These are phyloP conservation scores for Obba rivulosa DNA, from an alignment of 768 basidiomycete species.

Conservation along the genomic window DNA sequence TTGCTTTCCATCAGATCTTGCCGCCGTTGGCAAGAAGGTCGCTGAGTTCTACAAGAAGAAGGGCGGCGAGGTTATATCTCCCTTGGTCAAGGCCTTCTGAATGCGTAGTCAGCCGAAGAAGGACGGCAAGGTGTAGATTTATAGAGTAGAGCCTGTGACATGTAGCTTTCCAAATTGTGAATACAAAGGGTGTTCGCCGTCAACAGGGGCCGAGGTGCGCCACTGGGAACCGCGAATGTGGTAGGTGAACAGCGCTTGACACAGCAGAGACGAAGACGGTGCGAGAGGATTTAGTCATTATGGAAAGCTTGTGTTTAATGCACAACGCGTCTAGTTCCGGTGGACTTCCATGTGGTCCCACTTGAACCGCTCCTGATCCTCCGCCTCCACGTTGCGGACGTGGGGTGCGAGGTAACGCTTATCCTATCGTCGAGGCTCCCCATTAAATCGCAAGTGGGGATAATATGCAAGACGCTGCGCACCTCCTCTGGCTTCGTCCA, in stretches of 20 bases:
- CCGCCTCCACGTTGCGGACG: slow-evolving; percentile 65
- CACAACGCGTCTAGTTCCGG: slow-evolving; percentile 38
- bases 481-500: slow-evolving; percentile 80
- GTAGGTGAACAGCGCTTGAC: not conserved
- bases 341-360: slow-evolving; percentile 80
- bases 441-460: not conserved
- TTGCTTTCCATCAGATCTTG: slow-evolving; percentile 50
- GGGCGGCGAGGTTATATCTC: slow-evolving; percentile 67
- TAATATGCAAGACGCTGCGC: not conserved
- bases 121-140: no score
- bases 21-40: slow-evolving; percentile 78
- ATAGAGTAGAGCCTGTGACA: no score
- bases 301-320: not conserved
- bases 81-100: slow-evolving; percentile 66
- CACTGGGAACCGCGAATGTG: no score
- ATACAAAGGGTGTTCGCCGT: no score
- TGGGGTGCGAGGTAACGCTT: slow-evolving; percentile 81
- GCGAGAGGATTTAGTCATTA: slow-evolving; percentile 1
- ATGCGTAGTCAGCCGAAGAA: no score
- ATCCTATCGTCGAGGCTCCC: slow-evolving; percentile 49
- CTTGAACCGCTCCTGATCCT: slow-evolving; percentile 67
- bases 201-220: no score
- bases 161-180: no score
- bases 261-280: slow-evolving; percentile 1
- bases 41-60: slow-evolving; percentile 81